Percentiles rank a stretch among this genome's conserved stretches.
These are phyloP conservation scores for Clonostachys sp. DNA, from an alignment of 2,329 filamentous ascomycete species.

Conservation along the genomic window DNA sequence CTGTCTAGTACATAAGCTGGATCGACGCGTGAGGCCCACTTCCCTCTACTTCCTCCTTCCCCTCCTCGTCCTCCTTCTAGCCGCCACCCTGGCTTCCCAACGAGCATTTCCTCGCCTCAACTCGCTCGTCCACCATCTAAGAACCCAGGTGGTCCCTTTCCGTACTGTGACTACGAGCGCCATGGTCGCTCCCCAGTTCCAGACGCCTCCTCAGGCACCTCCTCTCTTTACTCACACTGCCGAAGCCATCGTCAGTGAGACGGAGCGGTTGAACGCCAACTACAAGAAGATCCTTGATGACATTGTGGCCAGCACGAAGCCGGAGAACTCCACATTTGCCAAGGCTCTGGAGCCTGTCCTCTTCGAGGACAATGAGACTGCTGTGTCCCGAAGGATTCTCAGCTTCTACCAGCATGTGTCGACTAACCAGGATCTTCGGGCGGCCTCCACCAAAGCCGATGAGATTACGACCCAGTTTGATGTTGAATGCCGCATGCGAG, in stretches of 20 bases:
- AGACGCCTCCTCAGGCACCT: conserved; percentile 71
- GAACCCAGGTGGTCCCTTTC: not conserved
- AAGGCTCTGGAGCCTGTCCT: conserved; percentile 63
- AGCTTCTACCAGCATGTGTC: conserved; percentile 81
- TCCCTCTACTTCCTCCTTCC: conserved; percentile 38
- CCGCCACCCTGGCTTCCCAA: conserved; percentile 64
- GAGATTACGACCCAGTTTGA: conserved; percentile 71
- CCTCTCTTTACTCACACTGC: conserved; percentile 74
- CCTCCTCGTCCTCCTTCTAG: conserved; percentile 50
- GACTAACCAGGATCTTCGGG: conserved; percentile 60
- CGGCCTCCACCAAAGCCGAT: conserved; percentile 73
- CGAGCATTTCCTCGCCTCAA: conserved; percentile 54
- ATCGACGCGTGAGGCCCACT: not conserved
- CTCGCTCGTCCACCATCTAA: conserved; percentile 46
- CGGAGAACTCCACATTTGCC: conserved; percentile 46
- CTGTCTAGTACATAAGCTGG: not conserved
- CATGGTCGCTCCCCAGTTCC: conserved; percentile 65
- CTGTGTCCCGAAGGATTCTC: conserved; percentile 59
- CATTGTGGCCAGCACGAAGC: conserved; percentile 57
- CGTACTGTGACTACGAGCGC: conserved; percentile 42
- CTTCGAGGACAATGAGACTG: conserved; percentile 63
- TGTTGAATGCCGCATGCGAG: conserved; percentile 76
- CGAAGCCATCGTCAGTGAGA: conserved; percentile 61
- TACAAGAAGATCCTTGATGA: conserved; percentile 63
- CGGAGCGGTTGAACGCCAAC: conserved; percentile 59